Base-by-base conservation (phyloP, 345 rosid genomes). In the Balakata baccata region DNA sequence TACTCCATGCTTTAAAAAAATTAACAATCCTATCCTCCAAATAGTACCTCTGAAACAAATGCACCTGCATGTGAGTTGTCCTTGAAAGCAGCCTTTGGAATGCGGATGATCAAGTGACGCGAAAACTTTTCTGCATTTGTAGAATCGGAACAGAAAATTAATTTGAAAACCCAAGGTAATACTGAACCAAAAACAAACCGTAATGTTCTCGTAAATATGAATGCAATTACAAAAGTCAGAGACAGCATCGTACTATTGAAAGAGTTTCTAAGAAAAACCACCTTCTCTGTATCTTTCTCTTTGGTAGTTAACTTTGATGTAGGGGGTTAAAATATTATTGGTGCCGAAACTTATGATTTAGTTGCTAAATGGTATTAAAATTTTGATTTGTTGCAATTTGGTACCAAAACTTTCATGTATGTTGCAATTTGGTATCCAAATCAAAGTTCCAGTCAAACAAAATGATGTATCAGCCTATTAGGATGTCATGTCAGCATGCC, bases 51-150 rank as follows among this genome's bases (percentile, higher is more conserved):
- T 51, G 92, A 82, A 59, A 94, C 94, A 92, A 94, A 90, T 75
- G 92, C 94, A 79, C 98, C 98, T 62, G 84, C 94, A 74, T 95
- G 98, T 29, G 76, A 84, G 81, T 95, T 95, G 85, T 95, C 99
- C 87, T 92, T 95, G 77, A 95, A 95, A 77, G 96, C 94, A 43
- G 80, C 78, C 82, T 83, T 88, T 52, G 97, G 98, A 66, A 95
- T 87, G 76, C 86, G 82, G 71, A 92, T 68, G 76, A 90, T 57
- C 82, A 95, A 73, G 79, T 95, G 99, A 61, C 98, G 95, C 25
- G 98, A 95, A 80, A 92, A 95, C 84, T 95, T 95, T 61, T 88
- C 98, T 95, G 98, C 83, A 85, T 39, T 54, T 46, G 67, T 47
- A 62, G 4, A 49, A 46, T 37, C 34, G 71, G 8, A 39, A 43